Conservation (phyloP, 2,329 filamentous ascomycete genomes). For the Albifimbria verrucaria region DNA sequence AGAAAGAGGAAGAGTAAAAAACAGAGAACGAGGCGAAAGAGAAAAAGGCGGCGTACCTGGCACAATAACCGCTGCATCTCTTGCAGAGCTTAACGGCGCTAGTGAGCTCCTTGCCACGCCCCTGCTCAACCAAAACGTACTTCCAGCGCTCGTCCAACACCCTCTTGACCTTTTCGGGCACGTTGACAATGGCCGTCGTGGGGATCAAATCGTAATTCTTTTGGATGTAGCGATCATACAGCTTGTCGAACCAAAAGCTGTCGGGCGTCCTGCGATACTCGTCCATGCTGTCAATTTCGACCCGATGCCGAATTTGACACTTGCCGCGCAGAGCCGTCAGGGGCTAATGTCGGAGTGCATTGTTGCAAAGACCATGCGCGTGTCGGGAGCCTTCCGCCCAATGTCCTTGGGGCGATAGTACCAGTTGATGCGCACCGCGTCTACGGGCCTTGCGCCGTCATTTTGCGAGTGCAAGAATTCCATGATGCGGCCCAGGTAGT, state of each 20-base stretch:
- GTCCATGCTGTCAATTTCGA: constrained; percentile 79
- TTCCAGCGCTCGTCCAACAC: constrained; percentile 96
- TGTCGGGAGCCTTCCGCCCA: constrained; percentile 86
- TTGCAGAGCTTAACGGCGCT: constrained; percentile 96
- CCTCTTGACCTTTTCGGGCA: constrained; percentile 91
- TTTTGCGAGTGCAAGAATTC: constrained; percentile 88
- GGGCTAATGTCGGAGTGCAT: constrained; percentile 99
- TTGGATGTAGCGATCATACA: constrained; percentile 97
- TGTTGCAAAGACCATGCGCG: constrained; percentile 86
- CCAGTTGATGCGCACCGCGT: constrained; percentile 93
- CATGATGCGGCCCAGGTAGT: constrained; percentile 97
- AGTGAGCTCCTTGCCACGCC: constrained; percentile 90
- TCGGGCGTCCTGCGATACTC: constrained; percentile 81
- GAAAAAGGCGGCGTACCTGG: constrained; percentile 60
- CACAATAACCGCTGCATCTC: constrained; percentile 85
- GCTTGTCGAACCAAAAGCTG: constrained; percentile 94
- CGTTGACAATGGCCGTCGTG: constrained; percentile 89
- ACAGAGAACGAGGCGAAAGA: constrained; percentile 6
- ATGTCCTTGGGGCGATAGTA: constrained; percentile 97
- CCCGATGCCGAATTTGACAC: constrained; percentile 84
- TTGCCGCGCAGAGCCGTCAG: constrained; percentile 90
- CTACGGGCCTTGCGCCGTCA: constrained; percentile 68
- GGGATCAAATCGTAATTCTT: constrained; percentile 97
- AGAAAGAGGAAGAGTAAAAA: constrained; percentile 4
- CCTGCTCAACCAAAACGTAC: constrained; percentile 90